A percentile compares a stretch with the other conserved stretches of the same genome.
Evolutionary conservation across 75 land plant genomes (phyloP).

Genomic region (Cunninghamia lanceolata): DNA sequence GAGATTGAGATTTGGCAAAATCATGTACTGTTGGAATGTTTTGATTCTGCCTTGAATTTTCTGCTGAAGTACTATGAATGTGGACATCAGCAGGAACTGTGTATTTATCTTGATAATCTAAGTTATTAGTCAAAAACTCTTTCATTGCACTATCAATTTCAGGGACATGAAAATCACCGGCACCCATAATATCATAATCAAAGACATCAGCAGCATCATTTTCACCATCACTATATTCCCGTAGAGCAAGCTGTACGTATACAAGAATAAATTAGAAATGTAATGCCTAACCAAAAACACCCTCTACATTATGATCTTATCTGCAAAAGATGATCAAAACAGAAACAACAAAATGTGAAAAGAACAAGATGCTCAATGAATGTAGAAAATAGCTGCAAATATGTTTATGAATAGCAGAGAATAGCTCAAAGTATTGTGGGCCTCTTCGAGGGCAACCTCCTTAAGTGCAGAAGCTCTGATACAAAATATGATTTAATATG

Average conservation of each 20-base stretch:
- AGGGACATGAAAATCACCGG: conserved; percentile 44
- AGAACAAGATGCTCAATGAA: no score
- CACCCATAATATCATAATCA: conserved; percentile 38
- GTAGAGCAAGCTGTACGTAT: conserved; percentile 48
- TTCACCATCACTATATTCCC: conserved; percentile 59
- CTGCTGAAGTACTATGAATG: neutral
- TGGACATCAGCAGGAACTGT: conserved; percentile 39
- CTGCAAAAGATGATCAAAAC: neutral
- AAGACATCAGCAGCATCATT: conserved; percentile 19
- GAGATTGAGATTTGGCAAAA: neutral
- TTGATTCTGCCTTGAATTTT: neutral
- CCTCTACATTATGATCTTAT: neutral
- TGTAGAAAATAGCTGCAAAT: no score
- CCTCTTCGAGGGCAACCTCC: no score
- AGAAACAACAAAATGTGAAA: no score
- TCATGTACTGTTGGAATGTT: conserved; percentile 4
- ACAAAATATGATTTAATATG: no score
- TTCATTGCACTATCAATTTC: conserved; percentile 55
- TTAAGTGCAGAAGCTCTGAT: no score
- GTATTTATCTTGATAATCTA: conserved; percentile 46
- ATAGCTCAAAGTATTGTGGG: no score
- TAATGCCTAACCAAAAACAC: conserved; percentile 4
- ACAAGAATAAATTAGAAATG: neutral
- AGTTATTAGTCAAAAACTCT: conserved; percentile 37
- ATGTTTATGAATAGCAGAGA: no score